These are phyloP conservation scores for Arabidopsis arenosa DNA, from an alignment of 345 rosid genomes.

Conservation along the genomic window DNA sequence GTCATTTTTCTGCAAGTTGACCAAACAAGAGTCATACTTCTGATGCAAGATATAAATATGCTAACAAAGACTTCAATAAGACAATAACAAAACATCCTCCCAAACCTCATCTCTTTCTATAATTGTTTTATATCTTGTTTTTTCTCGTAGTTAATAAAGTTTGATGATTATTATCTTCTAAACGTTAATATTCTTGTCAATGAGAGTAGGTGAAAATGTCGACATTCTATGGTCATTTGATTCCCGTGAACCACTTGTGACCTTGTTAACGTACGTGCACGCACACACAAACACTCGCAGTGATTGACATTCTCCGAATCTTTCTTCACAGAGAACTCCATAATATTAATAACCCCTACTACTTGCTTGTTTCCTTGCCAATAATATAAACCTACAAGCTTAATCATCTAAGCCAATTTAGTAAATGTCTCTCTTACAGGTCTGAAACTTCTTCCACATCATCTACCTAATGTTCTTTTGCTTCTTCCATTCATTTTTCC, in stretches of 20 bases:
- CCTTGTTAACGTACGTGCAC: slow-evolving; percentile 38
- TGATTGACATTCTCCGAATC: slow-evolving; percentile 22
- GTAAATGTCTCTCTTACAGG: slow-evolving; percentile 44
- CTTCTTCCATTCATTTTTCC: background rate
- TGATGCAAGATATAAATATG: background rate
- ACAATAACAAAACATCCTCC: background rate
- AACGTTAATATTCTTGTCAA: background rate
- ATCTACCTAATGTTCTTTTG: background rate
- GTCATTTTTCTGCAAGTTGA: background rate
- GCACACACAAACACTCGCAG: slow-evolving; percentile 23
- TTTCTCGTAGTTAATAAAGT: background rate
- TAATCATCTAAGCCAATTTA: background rate
- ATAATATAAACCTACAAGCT: background rate
- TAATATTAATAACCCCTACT: background rate
- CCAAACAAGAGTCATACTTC: background rate
- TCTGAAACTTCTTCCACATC: slow-evolving; percentile 12
- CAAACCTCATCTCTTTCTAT: background rate
- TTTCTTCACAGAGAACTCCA: background rate
- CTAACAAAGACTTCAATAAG: background rate
- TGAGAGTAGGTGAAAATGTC: slow-evolving; percentile 17
- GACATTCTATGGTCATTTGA: slow-evolving; percentile 35
- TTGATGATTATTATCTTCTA: background rate
- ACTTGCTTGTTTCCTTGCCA: background rate
- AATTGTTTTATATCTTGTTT: background rate
- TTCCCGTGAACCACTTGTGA: slow-evolving; percentile 35